phyloP scores from a whole-genome alignment of 441 rosid species.

The Raphanus hybrid region DNA sequence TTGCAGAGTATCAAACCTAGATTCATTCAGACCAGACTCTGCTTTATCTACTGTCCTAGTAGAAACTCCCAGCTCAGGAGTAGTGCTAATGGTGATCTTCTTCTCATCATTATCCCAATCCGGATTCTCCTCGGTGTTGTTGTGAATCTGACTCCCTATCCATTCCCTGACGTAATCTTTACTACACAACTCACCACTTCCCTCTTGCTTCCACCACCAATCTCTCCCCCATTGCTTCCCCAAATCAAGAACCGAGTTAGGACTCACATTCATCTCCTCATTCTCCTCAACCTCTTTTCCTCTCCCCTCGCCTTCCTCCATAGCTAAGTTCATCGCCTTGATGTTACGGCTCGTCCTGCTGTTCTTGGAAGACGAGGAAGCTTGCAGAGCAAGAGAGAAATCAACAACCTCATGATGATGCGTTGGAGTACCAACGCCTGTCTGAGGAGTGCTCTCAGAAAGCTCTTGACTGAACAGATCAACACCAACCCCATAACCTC shows the following conservation, averaged over 20 bases:
- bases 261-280: constrained; percentile 57
- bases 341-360: constrained; percentile 62
- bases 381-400: constrained; percentile 93
- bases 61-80: constrained; percentile 48
- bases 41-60: constrained; percentile 46
- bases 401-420: constrained; percentile 82
- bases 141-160: constrained; percentile 93
- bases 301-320: constrained; percentile 66
- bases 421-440: constrained; percentile 66
- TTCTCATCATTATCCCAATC: constrained; percentile 87
- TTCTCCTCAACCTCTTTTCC: constrained; percentile 76
- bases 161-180: constrained; percentile 97
- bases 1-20: constrained; percentile 44
- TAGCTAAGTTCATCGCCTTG: constrained; percentile 56
- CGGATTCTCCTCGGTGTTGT: constrained; percentile 52
- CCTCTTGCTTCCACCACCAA: constrained; percentile 99
- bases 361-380: constrained; percentile 85
- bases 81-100: constrained; percentile 38
- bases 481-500: constrained; percentile 58
- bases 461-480: constrained; percentile 88
- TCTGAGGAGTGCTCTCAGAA: constrained; percentile 65
- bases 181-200: constrained; percentile 88
- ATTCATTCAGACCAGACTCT: constrained; percentile 47
- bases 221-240: constrained; percentile 93
- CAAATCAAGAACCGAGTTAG: constrained; percentile 50